These are phyloP conservation scores for Mycena haematopus DNA, from an alignment of 768 basidiomycete species.

Conservation along the genomic window DNA sequence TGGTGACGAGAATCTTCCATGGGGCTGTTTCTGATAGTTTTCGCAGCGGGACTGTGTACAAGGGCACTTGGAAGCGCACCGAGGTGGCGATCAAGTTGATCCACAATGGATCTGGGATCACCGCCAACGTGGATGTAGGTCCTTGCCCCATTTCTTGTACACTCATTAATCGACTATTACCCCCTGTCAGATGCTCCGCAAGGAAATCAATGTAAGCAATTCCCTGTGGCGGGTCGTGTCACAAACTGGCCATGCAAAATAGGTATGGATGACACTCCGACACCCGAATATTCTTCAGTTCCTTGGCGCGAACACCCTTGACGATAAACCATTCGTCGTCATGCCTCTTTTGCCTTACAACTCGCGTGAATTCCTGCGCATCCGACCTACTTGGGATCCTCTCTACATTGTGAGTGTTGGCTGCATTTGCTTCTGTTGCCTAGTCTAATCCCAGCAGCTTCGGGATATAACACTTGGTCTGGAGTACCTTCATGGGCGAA, in stretches of 20 bases:
- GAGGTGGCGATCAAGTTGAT: slow-evolving; percentile 20
- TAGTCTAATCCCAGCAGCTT: neutral
- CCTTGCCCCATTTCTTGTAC: neutral
- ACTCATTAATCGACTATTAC: neutral
- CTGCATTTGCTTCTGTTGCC: too few relatives aligned
- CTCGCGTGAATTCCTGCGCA: too few relatives aligned
- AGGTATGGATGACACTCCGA: neutral
- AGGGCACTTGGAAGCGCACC: slow-evolving; percentile 9
- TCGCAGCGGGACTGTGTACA: slow-evolving; percentile 8
- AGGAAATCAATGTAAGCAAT: neutral
- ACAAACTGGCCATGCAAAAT: neutral
- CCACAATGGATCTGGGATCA: neutral
- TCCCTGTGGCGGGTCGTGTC: neutral
- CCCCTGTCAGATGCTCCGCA: neutral
- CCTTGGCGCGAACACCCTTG: too few relatives aligned
- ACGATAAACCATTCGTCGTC: too few relatives aligned
- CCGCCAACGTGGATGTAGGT: neutral
- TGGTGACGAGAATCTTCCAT: too few relatives aligned
- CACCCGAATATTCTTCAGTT: too few relatives aligned
- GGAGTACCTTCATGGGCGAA: slow-evolving; percentile 34
- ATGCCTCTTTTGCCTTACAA: too few relatives aligned
- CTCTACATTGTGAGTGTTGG: too few relatives aligned
- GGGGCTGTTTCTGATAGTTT: neutral
- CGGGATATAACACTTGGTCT: slow-evolving; percentile 35
- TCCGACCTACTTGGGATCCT: too few relatives aligned